These are phyloP conservation scores for Paecilomyces sp. DNA, from an alignment of 2,329 filamentous ascomycete species.

Conservation along the genomic window DNA sequence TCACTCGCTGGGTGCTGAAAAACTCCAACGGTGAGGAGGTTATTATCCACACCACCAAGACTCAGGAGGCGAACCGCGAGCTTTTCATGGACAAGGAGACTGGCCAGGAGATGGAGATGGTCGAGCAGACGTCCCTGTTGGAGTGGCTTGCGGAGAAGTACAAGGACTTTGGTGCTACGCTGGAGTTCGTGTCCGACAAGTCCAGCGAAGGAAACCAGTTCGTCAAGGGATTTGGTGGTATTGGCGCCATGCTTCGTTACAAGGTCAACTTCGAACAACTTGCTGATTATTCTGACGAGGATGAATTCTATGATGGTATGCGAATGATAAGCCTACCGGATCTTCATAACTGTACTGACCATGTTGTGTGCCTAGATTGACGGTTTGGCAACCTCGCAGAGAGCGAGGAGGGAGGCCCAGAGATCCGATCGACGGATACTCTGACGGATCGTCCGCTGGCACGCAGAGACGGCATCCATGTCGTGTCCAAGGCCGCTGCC, in stretches of 20 bases:
- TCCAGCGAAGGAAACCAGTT: slow-evolving; percentile 99
- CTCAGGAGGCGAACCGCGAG: slow-evolving; percentile 70
- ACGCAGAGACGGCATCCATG: slow-evolving; percentile 26
- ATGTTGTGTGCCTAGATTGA: slow-evolving; percentile 60
- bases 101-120: slow-evolving; percentile 93
- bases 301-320: slow-evolving; percentile 79
- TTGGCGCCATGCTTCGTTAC: slow-evolving; percentile 94
- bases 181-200: slow-evolving; percentile 96
- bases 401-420: slow-evolving; percentile 76
- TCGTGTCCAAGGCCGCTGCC: slow-evolving; percentile 24
- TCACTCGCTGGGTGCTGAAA: slow-evolving; percentile 87
- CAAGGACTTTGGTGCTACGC: slow-evolving; percentile 89
- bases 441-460: slow-evolving; percentile 47
- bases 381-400: slow-evolving; percentile 77
- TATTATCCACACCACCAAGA: slow-evolving; percentile 81
- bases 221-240: slow-evolving; percentile 98
- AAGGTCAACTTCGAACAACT: slow-evolving; percentile 99
- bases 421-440: slow-evolving; percentile 44
- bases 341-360: slow-evolving; percentile 1
- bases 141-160: slow-evolving; percentile 99
- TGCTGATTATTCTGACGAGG: slow-evolving; percentile 81
- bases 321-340: slow-evolving; percentile 2
- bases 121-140: slow-evolving; percentile 84
- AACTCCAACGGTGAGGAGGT: slow-evolving; percentile 64
- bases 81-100: slow-evolving; percentile 94